These are phyloP conservation scores for Paracoccidioides lutzii DNA, from an alignment of 2,329 filamentous ascomycete species.

Conservation along the genomic window DNA sequence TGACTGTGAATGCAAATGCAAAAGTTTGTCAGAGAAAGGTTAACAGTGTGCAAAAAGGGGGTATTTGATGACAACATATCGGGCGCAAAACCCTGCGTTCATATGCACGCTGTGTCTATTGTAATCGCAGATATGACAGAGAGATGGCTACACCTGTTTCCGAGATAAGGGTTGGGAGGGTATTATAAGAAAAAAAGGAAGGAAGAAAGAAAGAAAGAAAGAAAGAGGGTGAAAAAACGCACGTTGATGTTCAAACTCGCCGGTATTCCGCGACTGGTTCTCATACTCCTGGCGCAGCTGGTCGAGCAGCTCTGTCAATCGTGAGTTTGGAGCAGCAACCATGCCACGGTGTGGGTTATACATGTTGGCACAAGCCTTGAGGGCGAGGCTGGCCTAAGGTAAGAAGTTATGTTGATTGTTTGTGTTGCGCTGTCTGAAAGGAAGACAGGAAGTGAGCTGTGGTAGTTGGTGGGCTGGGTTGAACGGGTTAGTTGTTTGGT, in stretches of 20 bases:
- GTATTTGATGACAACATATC: background rate
- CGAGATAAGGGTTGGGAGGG: background rate
- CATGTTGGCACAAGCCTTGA: conserved; percentile 39
- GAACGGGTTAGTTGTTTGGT: too few relatives aligned
- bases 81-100: too few relatives aligned
- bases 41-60: conserved; percentile 12
- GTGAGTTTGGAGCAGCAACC: conserved; percentile 55
- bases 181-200: background rate
- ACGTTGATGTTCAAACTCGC: conserved; percentile 90
- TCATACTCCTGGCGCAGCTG: conserved; percentile 87
- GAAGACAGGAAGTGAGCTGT: too few relatives aligned
- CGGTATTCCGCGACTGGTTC: conserved; percentile 62
- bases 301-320: conserved; percentile 83
- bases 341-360: conserved; percentile 79
- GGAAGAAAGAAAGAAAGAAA: conserved; percentile 1
- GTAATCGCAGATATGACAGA: background rate
- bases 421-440: too few relatives aligned
- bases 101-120: background rate
- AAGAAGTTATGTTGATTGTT: background rate
- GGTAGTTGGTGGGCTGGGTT: too few relatives aligned
- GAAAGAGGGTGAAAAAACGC: conserved; percentile 34
- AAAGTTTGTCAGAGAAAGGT: conserved; percentile 17
- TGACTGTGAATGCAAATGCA: conserved; percentile 44
- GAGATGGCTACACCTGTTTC: too few relatives aligned
- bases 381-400: background rate